phyloP scores from a whole-genome alignment of 345 rosid species.

The Zanthoxylum bungeanum region DNA sequence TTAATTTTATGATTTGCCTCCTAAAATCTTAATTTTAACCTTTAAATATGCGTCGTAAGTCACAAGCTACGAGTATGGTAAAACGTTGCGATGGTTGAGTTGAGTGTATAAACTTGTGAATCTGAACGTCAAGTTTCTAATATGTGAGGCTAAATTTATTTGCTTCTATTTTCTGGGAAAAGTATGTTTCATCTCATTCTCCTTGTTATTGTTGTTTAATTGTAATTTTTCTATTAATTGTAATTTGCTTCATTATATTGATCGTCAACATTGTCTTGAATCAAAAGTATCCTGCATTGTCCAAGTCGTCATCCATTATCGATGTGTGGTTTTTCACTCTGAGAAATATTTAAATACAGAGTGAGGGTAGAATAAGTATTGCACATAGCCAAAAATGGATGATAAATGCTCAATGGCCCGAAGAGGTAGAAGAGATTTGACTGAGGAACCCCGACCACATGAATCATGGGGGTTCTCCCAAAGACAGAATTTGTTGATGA shows the following conservation, averaged over 20 bases:
- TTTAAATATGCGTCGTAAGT: not conserved
- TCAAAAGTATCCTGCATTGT: not conserved
- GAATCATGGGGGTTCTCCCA: no score
- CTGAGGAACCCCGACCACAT: no score
- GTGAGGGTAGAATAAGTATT: no score
- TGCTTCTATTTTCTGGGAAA: conserved; percentile 2
- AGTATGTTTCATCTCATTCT: not conserved
- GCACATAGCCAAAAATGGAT: no score
- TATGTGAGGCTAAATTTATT: not conserved
- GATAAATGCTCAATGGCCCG: no score
- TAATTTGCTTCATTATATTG: not conserved
- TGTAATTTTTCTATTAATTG: not conserved
- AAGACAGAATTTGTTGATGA: no score
- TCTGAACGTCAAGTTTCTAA: not conserved
- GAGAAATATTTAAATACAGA: no score
- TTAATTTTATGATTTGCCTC: no score
- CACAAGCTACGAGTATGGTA: not conserved
- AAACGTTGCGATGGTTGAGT: conserved; percentile 9
- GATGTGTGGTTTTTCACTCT: no score
- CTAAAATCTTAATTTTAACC: no score
- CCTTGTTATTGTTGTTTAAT: not conserved
- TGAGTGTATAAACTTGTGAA: not conserved
- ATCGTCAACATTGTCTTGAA: not conserved
- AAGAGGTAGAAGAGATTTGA: no score
- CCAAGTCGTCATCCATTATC: not conserved